These are phyloP conservation scores for Davidsoniella neocaledoniae DNA, from an alignment of 2,329 filamentous ascomycete genomes.

Conservation along the genomic window DNA sequence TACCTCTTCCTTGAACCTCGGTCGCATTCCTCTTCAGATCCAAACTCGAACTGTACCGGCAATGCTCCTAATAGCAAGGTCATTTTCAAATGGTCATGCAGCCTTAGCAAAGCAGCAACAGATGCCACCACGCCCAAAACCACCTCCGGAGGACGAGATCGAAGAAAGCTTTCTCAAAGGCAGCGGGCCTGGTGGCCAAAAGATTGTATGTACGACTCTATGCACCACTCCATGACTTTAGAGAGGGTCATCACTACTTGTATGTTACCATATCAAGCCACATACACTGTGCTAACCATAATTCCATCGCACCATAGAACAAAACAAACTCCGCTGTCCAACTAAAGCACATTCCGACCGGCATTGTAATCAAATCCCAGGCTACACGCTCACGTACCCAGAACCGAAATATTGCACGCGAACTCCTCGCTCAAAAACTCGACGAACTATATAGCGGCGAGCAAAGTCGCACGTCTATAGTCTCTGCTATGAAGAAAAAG, in stretches of 20 bases:
- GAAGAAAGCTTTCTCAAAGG: slow-evolving; percentile 79
- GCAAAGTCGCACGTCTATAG: slow-evolving; percentile 46
- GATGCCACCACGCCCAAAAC: slow-evolving; percentile 57
- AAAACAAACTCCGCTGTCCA: slow-evolving; percentile 95
- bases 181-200: slow-evolving; percentile 83
- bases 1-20: too few relatives aligned
- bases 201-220: slow-evolving; percentile 46
- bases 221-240: background rate
- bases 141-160: slow-evolving; percentile 62
- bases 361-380: slow-evolving; percentile 86
- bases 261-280: background rate
- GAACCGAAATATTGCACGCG: slow-evolving; percentile 72
- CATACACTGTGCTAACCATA: slow-evolving; percentile 1
- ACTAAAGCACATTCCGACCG: slow-evolving; percentile 75
- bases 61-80: slow-evolving; percentile 1
- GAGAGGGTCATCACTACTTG: too few relatives aligned
- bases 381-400: slow-evolving; percentile 73
- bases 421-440: slow-evolving; percentile 55
- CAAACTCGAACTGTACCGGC: background rate
- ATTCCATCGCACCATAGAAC: slow-evolving; percentile 38
- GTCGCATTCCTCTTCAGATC: too few relatives aligned
- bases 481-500: slow-evolving; percentile 44
- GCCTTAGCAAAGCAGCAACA: slow-evolving; percentile 28
- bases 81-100: background rate
- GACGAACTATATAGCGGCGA: slow-evolving; percentile 61